Percentiles rank a stretch among this genome's conserved stretches.
phyloP scores from a whole-genome alignment of 352 stramenopile genomes.

The Phytophthora cactorum region DNA sequence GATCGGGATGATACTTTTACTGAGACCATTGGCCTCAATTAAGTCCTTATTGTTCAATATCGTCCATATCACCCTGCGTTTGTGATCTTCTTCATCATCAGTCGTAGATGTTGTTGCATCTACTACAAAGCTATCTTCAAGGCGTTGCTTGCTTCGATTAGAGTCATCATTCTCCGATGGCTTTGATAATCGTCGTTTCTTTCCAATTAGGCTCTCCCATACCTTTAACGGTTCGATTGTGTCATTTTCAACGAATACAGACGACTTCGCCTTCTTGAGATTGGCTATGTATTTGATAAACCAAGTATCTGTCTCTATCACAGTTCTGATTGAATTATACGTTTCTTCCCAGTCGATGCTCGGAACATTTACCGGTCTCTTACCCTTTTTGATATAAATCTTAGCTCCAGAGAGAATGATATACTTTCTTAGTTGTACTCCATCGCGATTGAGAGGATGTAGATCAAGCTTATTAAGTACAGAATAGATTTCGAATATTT shows the following conservation, averaged over 20 bases:
- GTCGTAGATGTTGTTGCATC: neutral
- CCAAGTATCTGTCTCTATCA: neutral
- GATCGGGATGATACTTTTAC: too few species aligned
- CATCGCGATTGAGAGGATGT: neutral
- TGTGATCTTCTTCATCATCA: too few species aligned
- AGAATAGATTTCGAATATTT: neutral
- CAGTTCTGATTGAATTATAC: neutral
- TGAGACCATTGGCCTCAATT: too few species aligned
- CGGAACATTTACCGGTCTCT: neutral
- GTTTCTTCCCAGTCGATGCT: neutral
- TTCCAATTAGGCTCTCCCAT: neutral
- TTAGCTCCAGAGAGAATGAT: neutral
- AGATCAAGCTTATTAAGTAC: neutral
- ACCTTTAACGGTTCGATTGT: neutral
- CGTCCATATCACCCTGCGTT: too few species aligned
- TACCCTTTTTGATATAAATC: neutral
- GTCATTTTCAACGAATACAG: neutral
- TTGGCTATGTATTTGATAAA: neutral
- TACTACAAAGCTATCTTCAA: neutral
- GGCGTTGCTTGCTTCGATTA: neutral
- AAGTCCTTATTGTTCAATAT: too few species aligned
- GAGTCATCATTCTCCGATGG: neutral
- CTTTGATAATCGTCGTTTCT: neutral
- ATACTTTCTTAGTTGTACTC: neutral
- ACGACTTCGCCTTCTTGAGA: neutral